phyloP scores from a whole-genome alignment of 257 asterid genomes.

The Knoxia roxburghii region DNA sequence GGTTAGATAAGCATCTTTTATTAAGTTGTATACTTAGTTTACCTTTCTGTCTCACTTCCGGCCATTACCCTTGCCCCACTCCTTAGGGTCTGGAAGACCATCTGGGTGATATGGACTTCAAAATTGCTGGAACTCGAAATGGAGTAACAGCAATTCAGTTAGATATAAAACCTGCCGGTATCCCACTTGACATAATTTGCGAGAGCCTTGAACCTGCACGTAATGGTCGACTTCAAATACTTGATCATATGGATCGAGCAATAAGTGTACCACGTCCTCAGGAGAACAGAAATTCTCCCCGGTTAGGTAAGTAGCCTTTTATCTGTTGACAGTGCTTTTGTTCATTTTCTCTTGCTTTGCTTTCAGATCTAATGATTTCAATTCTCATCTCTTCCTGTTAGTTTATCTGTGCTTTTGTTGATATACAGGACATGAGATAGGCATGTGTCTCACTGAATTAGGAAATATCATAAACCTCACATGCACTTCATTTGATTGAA shows the following conservation, averaged over 20 bases:
- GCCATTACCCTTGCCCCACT: slow-evolving; percentile 11
- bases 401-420: neutral
- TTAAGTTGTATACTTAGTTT: neutral
- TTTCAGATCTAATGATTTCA: slow-evolving; percentile 3
- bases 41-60: neutral
- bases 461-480: neutral
- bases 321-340: neutral
- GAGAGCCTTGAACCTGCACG: slow-evolving; percentile 74
- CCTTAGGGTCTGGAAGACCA: slow-evolving; percentile 96
- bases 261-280: slow-evolving; percentile 70
- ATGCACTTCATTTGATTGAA: slow-evolving; percentile 14
- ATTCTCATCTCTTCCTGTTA: neutral
- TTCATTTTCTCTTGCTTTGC: neutral
- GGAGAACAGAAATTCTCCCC: slow-evolving; percentile 72
- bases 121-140: slow-evolving; percentile 89
- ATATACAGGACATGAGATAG: neutral
- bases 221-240: slow-evolving; percentile 76
- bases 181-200: slow-evolving; percentile 84
- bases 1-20: neutral
- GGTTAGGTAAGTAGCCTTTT: slow-evolving; percentile 41
- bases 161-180: slow-evolving; percentile 98
- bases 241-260: slow-evolving; percentile 85
- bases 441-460: neutral
- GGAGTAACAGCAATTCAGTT: slow-evolving; percentile 94
- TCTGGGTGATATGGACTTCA: slow-evolving; percentile 97